Evolutionary conservation across 106 monocot species (phyloP), one percentile per base, ranked within the genome.

Genomic region (Allium sativum): DNA sequence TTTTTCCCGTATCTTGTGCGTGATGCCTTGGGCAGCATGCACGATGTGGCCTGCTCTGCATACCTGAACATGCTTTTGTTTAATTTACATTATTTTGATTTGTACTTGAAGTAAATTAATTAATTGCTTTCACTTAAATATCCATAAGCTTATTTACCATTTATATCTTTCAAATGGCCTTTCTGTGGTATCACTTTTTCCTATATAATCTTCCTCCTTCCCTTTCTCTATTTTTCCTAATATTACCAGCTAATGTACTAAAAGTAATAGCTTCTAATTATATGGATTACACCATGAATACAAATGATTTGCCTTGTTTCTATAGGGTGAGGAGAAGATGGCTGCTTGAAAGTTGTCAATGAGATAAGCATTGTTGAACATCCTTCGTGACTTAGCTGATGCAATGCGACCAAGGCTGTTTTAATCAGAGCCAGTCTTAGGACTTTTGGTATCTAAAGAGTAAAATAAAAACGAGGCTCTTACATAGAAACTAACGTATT

Each of bases 231-330:
- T 15, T 12, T 58, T 40, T 16, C 22, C 3, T 9, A 66, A 64
- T 58, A 56, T 44, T 58, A 52, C 15, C 42, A 54, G 18, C 8
- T 9, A 54, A 54, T 43, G 45, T 44, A 14, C 42, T n/a, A 43
- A 16, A 12, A 44, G n/a, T 8, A 44, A 61, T n/a, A 66, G 14
- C 11, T 22, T 58, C 18, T 15, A 15, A 40, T 14, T 73, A 55
- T 69, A 69, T 59, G 72, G 73, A 59, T 69, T 66, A 65, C 72
- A 73, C 72, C n/a, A n/a, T n/a, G n/a, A n/a, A n/a, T n/a, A n/a
- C n/a, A n/a, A n/a, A n/a, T n/a, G n/a, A n/a, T n/a, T n/a, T n/a
- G n/a, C n/a, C n/a, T n/a, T n/a, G n/a, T n/a, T n/a, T n/a, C n/a
- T n/a, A n/a, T n/a, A n/a, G n/a, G n/a, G n/a, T n/a, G n/a, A n/a